These are phyloP conservation scores for Allium cepa DNA, from an alignment of 106 monocot species.

Conservation along the genomic window DNA sequence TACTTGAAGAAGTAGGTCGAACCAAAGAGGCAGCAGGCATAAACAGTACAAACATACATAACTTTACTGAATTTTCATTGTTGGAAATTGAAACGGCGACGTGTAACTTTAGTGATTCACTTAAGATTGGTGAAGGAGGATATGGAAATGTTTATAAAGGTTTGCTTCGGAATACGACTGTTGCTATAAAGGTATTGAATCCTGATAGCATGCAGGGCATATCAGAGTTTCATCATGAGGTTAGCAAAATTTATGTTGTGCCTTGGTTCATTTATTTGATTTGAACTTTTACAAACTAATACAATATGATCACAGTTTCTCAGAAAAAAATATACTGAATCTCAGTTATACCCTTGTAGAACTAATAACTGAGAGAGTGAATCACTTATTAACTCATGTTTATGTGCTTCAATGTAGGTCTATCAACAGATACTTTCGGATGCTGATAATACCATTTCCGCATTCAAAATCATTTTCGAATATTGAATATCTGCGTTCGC, in stretches of 20 bases:
- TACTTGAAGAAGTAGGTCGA: slow-evolving; percentile 23
- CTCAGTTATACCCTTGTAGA: too few relatives aligned
- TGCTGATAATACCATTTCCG: too few relatives aligned
- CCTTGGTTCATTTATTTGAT: too few relatives aligned
- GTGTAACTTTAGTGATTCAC: slow-evolving; percentile 19
- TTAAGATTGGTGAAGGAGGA: slow-evolving; percentile 46
- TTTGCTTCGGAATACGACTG: slow-evolving; percentile 28
- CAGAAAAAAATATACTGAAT: too few relatives aligned
- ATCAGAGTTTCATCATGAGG: slow-evolving; percentile 46
- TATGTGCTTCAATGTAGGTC: too few relatives aligned
- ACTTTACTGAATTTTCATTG: slow-evolving; percentile 26
- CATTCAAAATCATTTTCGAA: too few relatives aligned
- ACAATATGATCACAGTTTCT: too few relatives aligned
- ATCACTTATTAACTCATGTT: too few relatives aligned
- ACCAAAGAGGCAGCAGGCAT: slow-evolving; percentile 3
- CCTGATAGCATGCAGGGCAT: slow-evolving; percentile 19
- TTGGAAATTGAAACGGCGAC: slow-evolving; percentile 33
- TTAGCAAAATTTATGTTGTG: slow-evolving; percentile 1
- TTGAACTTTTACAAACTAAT: too few relatives aligned
- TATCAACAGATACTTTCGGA: too few relatives aligned
- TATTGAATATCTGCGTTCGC: too few relatives aligned
- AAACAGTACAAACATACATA: not conserved
- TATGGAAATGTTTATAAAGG: slow-evolving; percentile 38
- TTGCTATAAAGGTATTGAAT: slow-evolving; percentile 38
- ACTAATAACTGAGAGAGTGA: too few relatives aligned